Evolutionary conservation across 495 filamentous ascomycete genomes (phyloP), one percentile per base, ranked within the genome.

Genomic region (Lasiosphaeris hirsuta): DNA sequence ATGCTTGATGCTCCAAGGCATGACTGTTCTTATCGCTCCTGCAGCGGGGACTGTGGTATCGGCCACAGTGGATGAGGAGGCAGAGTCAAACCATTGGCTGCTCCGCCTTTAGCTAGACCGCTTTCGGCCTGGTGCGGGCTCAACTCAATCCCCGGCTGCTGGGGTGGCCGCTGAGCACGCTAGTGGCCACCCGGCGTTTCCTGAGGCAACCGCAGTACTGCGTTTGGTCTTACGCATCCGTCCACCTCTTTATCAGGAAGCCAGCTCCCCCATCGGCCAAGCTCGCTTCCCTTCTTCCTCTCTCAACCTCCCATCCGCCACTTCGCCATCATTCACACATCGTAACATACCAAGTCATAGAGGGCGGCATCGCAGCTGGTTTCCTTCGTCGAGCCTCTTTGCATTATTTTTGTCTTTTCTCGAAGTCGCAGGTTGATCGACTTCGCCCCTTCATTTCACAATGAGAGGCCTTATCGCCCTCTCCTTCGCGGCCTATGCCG

Each of bases 401-500:
- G 62, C 36, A 58, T 54, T 53, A 62, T 56, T 56, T 69, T 60
- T 50, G 23, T 30, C 57, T 50, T 63, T 63, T 53, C 56, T 64
- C 57, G 30, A 69, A 68, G 71, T 75, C 75, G 70, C 76, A 64
- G 71, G 70, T 63, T 69, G 58, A 41, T 75, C 72, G 73, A 73
- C 69, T 72, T 63, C 63, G 53, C 46, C 38, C 61, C 60, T 62
- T 68, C 64, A 37, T 68, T 69, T 64, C 76, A 88, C 74, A 69
- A 95, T 94, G 90, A 90, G 84, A 79, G 85, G 82, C 75, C 63
- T 86, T 71, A 56, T 86, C 69, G 76, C 81, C 68, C 81, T 93
- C 68, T 78, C 78, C 55, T 76, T 91, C 56, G 86, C 86, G 60
- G 72, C 84, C 66, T 77, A 86, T 72, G 84, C 83, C 58, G 80